These are phyloP conservation scores for Scytalidium sp. DNA, from an alignment of 2,329 filamentous ascomycete species.

Conservation along the genomic window DNA sequence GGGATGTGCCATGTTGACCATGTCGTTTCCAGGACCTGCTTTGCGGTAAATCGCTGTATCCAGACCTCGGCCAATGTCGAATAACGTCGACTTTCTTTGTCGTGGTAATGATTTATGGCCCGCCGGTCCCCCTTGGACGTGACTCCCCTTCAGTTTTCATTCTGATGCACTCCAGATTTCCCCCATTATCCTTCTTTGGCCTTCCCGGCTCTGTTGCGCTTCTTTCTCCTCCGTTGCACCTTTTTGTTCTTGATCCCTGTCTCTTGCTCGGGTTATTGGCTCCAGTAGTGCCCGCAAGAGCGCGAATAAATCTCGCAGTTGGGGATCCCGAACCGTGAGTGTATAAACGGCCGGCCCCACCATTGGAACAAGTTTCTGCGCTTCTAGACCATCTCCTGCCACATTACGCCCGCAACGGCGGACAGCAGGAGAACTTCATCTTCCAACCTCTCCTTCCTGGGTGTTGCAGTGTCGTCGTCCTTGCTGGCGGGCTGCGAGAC, in stretches of 20 bases:
- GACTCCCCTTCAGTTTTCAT: too few relatives aligned
- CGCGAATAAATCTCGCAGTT: not conserved
- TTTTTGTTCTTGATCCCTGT: too few relatives aligned
- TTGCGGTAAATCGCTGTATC: not conserved
- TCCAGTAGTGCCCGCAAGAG: not conserved
- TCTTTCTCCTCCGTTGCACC: too few relatives aligned
- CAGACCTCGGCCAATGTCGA: not conserved
- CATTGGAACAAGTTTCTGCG: not conserved
- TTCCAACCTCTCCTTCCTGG: too few relatives aligned
- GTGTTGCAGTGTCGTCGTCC: too few relatives aligned
- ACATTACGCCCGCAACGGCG: not conserved
- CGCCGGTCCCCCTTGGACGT: too few relatives aligned
- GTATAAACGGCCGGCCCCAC: not conserved
- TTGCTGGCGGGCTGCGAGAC: not conserved
- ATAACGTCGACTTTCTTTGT: not conserved
- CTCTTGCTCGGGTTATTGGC: too few relatives aligned
- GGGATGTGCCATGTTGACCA: not conserved
- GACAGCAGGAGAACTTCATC: not conserved
- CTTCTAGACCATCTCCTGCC: not conserved
- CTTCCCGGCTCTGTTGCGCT: too few relatives aligned
- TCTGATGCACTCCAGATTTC: too few relatives aligned
- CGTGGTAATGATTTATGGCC: not conserved
- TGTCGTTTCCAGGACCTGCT: not conserved
- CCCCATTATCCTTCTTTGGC: too few relatives aligned
- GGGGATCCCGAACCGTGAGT: not conserved